Conservation (phyloP, 805 yeast genomes). For the Candida incommunis region DNA sequence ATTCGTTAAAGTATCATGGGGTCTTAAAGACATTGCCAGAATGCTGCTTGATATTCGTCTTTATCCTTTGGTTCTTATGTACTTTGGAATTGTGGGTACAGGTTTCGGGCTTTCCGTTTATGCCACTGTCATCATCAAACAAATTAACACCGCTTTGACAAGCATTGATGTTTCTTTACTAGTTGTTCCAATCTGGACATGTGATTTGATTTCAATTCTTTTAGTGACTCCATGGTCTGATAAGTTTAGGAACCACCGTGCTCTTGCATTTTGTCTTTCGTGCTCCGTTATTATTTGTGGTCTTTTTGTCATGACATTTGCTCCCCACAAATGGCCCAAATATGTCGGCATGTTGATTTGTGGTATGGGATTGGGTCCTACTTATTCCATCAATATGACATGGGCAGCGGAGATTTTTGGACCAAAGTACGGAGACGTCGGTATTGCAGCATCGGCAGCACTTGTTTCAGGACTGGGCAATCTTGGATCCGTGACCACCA, state of each 20-base stretch:
- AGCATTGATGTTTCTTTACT: conserved; percentile 60
- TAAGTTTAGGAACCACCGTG: conserved; percentile 42
- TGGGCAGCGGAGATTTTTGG: conserved; percentile 67
- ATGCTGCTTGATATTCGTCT: conserved; percentile 50
- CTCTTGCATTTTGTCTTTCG: conserved; percentile 46
- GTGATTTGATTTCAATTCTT: conserved; percentile 64
- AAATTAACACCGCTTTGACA: conserved; percentile 45
- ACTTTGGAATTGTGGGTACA: conserved; percentile 87
- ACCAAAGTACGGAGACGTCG: conserved; percentile 64
- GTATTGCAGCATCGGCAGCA: conserved; percentile 72
- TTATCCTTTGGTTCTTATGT: conserved; percentile 78
- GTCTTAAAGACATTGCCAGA: conserved; percentile 37
- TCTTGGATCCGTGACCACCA: conserved; percentile 71
- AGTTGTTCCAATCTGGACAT: conserved; percentile 84
- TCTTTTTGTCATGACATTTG: conserved; percentile 61
- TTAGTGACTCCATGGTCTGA: conserved; percentile 73
- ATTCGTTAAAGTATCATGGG: conserved; percentile 38
- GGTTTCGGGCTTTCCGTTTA: conserved; percentile 78
- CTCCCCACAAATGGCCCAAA: conserved; percentile 56
- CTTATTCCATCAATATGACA: conserved; percentile 80
- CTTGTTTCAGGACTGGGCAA: conserved; percentile 78
- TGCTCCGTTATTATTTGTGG: conserved; percentile 61
- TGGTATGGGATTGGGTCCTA: conserved; percentile 83
- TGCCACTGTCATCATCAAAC: conserved; percentile 62
- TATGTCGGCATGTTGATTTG: conserved; percentile 72